Conservation (phyloP, 106 monocot genomes). For the Acorus gramineus region DNA sequence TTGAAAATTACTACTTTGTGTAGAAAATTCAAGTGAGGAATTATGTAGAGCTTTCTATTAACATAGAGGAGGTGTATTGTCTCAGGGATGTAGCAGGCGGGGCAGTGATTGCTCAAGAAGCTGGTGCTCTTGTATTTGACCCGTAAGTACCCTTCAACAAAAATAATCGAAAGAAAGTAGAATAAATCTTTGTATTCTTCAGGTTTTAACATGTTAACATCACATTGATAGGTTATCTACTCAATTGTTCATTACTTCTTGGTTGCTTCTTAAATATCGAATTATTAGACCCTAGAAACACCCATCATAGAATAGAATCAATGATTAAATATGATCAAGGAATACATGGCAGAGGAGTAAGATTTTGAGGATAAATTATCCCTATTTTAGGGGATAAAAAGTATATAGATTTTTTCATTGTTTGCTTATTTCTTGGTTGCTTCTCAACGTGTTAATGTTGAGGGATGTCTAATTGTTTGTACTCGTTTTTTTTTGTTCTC, state of each 20-base stretch:
- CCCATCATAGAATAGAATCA: too few species aligned
- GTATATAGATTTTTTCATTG: too few species aligned
- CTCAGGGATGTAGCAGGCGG: constrained; percentile 88
- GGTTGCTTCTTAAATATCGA: background rate
- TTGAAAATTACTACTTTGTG: background rate
- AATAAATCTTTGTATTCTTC: too few species aligned
- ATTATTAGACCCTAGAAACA: background rate
- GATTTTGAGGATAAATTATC: too few species aligned
- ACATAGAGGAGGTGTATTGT: background rate
- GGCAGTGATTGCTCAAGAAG: constrained; percentile 78
- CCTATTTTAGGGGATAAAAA: too few species aligned
- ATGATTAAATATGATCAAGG: too few species aligned
- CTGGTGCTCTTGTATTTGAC: constrained; percentile 84
- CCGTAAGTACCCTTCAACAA: constrained; percentile 42
- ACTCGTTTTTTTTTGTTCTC: background rate
- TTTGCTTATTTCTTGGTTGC: too few species aligned
- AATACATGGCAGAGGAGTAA: too few species aligned
- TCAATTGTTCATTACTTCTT: background rate
- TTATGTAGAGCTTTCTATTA: background rate
- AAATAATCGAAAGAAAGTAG: too few species aligned
- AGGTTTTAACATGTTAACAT: background rate
- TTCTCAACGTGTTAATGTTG: too few species aligned
- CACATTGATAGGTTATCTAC: background rate
- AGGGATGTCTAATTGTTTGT: background rate
- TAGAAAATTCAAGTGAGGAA: background rate